A percentile compares a stretch with the other conserved stretches of the same genome.
These are phyloP conservation scores for Immersiella caudata DNA, from an alignment of 495 filamentous ascomycete species.

Conservation along the genomic window DNA sequence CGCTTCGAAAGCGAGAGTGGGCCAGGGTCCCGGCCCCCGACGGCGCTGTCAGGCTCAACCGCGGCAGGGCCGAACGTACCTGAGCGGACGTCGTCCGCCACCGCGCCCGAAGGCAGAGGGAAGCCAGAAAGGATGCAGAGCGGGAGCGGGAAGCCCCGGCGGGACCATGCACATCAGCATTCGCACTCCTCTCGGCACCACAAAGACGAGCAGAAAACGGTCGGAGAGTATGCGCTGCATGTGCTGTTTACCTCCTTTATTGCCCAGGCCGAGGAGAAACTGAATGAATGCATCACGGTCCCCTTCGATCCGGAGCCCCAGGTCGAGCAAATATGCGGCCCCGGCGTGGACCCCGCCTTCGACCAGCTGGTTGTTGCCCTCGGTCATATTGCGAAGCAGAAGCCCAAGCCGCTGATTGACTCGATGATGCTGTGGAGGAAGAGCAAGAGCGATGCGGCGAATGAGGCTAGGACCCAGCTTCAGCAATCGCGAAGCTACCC, in stretches of 20 bases:
- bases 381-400: conserved; percentile 88
- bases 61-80: conserved; percentile 33
- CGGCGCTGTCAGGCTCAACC: conserved; percentile 49
- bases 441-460: conserved; percentile 85
- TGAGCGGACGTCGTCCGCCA: conserved; percentile 41
- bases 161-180: conserved; percentile 75
- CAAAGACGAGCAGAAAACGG: conserved; percentile 77
- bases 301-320: conserved; percentile 74
- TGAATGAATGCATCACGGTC: conserved; percentile 77
- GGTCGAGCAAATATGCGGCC: conserved; percentile 86
- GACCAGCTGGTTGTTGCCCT: conserved; percentile 93
- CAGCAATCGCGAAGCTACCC: conserved; percentile 58
- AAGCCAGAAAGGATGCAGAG: conserved; percentile 67
- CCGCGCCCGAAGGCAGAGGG: conserved; percentile 37
- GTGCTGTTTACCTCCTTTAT: conserved; percentile 91
- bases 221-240: conserved; percentile 95
- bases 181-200: conserved; percentile 80
- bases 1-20: conserved; percentile 46
- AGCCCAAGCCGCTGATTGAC: conserved; percentile 94
- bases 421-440: conserved; percentile 98
- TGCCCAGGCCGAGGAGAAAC: conserved; percentile 89
- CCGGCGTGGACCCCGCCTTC: conserved; percentile 85
- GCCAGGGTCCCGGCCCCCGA: conserved; percentile 40
- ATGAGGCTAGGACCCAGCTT: conserved; percentile 59
- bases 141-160: conserved; percentile 64